Evolutionary conservation across 2,329 filamentous ascomycete species (phyloP).

Genomic region (Leptographium lundbergii): DNA sequence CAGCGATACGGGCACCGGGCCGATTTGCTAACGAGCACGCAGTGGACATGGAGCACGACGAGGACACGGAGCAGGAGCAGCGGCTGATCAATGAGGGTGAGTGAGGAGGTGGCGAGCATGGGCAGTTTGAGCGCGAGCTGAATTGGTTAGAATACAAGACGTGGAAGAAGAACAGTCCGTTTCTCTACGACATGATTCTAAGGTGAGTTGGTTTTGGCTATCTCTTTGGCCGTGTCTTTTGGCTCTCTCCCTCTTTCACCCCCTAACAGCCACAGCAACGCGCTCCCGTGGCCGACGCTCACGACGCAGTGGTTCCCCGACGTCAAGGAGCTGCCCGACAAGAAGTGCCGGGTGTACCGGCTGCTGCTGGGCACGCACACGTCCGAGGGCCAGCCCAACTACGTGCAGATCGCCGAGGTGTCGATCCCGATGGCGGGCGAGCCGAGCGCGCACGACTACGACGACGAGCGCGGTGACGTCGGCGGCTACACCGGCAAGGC

Average conservation of each 20-base stretch:
- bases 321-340: conserved; percentile 74
- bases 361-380: conserved; percentile 92
- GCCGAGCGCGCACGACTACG: conserved; percentile 72
- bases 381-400: conserved; percentile 72
- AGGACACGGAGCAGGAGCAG: conserved; percentile 61
- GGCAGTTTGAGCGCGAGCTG: background rate
- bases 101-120: background rate
- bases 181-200: conserved; percentile 95
- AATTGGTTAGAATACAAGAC: conserved; percentile 76
- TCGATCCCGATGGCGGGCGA: conserved; percentile 72
- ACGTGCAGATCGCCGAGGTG: conserved; percentile 87
- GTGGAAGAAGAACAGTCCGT: conserved; percentile 99
- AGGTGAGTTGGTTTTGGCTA: conserved; percentile 34
- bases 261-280: conserved; percentile 49
- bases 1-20: background rate
- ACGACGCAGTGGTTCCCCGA: conserved; percentile 98
- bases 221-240: background rate
- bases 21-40: background rate
- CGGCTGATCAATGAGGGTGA: conserved; percentile 88
- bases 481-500: conserved; percentile 67
- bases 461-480: conserved; percentile 84
- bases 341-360: conserved; percentile 77
- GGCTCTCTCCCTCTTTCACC: no score
- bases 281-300: conserved; percentile 91
- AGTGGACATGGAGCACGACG: conserved; percentile 46